Evolutionary conservation across 2,329 filamentous ascomycete genomes (phyloP), one percentile per base, ranked within the genome.

Genomic region (Parascedosporium putredinis): DNA sequence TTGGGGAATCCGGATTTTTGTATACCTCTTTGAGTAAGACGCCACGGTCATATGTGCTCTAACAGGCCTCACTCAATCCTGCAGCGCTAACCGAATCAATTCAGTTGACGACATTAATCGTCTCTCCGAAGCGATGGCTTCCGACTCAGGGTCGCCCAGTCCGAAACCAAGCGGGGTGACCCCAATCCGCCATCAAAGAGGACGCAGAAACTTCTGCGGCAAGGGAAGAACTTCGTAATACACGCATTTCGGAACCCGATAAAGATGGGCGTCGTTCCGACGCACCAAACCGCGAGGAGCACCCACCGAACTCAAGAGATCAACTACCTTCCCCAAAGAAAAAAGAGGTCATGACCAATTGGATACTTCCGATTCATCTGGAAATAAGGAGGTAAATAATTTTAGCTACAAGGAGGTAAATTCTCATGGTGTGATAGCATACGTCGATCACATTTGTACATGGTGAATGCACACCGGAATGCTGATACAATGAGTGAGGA

Each of bases 191-290:
- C 45, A 31, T 20, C 46, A 72, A 68, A 50, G 80, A 84, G 57
- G 80, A 84, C 61, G 75, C 77, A 31, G 79, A 79, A 58, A 84
- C 80, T 36, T 76, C 76, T 52, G 79, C 79, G 47, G 71, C 80
- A 31, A 75, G 80, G 53, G 75, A 81, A 58, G 80, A 84, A 64
- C 71, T 84, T 36, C 79, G 76, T 65, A 78, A 83, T 55, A 81
- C 79, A 8, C 73, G 68, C 48, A 82, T 84, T 55, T 83, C 79
- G 24, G 52, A 50, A 42, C 27, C 36, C 25, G 47, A 44, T 14
- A 18, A 40, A 14, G 79, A 76, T 47, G 59, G 61, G 54, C 58
- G 55, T 5, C 57, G 59, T 27, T 56, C 61, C 18, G 55, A 57
- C 51, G 65, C 67, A 2, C 67, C 67, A 20, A 65, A 68, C 49